Evolutionary conservation across 805 yeast genomes (phyloP).

Genomic region (Teunomyces stri): DNA sequence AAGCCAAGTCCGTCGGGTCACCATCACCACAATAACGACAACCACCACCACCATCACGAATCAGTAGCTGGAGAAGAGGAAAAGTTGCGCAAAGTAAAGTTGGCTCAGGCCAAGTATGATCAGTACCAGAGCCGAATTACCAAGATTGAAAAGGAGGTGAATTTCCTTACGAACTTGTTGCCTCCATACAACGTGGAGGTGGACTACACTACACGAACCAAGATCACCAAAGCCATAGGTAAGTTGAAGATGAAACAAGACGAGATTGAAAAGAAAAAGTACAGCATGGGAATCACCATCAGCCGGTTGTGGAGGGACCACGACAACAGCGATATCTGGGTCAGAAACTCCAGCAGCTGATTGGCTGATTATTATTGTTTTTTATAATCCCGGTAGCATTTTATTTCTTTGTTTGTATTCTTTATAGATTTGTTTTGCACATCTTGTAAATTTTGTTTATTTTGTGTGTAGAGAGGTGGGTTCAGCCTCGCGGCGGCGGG

Average conservation of each 20-base stretch:
- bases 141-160: constrained; percentile 40
- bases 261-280: constrained; percentile 41
- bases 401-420: constrained; percentile 1
- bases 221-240: constrained; percentile 39
- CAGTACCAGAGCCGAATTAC: constrained; percentile 27
- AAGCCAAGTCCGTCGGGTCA: background rate
- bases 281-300: constrained; percentile 39
- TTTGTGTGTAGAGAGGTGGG: background rate
- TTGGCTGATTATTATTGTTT: background rate
- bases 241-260: constrained; percentile 39
- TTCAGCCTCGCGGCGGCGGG: background rate
- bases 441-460: background rate
- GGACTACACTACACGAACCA: constrained; percentile 39
- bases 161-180: constrained; percentile 34
- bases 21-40: background rate
- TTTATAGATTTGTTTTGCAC: background rate
- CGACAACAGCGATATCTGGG: constrained; percentile 44
- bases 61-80: constrained; percentile 2
- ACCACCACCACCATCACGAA: background rate
- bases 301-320: constrained; percentile 43
- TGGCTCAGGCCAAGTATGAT: constrained; percentile 35
- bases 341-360: constrained; percentile 26
- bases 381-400: background rate
- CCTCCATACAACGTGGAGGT: constrained; percentile 46
- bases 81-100: constrained; percentile 10